These are phyloP conservation scores for Fusarium equiseti DNA, from an alignment of 2,329 filamentous ascomycete species.

Conservation along the genomic window DNA sequence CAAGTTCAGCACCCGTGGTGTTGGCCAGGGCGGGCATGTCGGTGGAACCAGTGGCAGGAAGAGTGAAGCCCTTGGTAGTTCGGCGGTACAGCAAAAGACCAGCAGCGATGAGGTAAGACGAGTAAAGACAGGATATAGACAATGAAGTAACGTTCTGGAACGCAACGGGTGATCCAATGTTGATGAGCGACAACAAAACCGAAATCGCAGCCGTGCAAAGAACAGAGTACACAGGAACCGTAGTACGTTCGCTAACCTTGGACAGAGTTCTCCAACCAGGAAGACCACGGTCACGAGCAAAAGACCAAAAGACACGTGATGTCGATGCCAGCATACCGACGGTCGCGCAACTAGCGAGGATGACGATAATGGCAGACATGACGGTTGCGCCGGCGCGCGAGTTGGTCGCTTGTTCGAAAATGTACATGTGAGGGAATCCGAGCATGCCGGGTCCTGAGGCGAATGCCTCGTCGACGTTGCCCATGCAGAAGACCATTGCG, in stretches of 20 bases:
- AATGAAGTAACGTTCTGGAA: conserved; percentile 50
- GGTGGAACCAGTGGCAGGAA: conserved; percentile 39
- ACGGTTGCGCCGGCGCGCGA: conserved; percentile 61
- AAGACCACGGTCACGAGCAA: conserved; percentile 53
- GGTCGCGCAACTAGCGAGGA: conserved; percentile 62
- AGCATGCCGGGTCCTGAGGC: conserved; percentile 57
- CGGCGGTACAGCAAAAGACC: conserved; percentile 49
- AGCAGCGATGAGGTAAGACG: conserved; percentile 49
- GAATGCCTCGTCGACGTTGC: conserved; percentile 59
- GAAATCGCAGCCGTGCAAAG: conserved; percentile 46
- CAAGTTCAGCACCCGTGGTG: conserved; percentile 47
- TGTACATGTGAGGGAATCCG: conserved; percentile 68
- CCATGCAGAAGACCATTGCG: conserved; percentile 66
- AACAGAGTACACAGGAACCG: conserved; percentile 48
- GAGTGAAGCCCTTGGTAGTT: conserved; percentile 43
- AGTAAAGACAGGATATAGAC: conserved; percentile 49
- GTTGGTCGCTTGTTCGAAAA: conserved; percentile 65
- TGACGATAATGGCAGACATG: conserved; percentile 63
- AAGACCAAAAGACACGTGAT: conserved; percentile 68
- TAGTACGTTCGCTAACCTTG: conserved; percentile 45
- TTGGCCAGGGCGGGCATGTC: conserved; percentile 48
- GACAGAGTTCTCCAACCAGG: conserved; percentile 49
- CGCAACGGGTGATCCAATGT: conserved; percentile 49
- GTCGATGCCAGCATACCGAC: conserved; percentile 68
- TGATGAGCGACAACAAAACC: conserved; percentile 50